phyloP scores from a whole-genome alignment of 1,284 basidiomycete species.

The Malassezia sympodialis region DNA sequence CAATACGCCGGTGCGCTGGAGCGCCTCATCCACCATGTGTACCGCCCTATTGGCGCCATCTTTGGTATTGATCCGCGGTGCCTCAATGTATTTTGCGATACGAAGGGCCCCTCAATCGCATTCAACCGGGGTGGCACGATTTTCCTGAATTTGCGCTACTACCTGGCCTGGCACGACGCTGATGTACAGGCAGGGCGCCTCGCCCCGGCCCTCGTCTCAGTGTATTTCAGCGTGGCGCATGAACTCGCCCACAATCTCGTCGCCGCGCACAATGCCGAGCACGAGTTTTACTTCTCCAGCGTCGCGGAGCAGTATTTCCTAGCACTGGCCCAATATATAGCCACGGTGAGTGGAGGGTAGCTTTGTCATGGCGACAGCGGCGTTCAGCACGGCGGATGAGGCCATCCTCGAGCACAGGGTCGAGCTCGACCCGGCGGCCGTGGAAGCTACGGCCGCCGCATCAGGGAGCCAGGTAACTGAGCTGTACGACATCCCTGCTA shows the following conservation, averaged over 20 bases:
- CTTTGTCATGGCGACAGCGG: conserved; percentile 8
- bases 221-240: conserved; percentile 85
- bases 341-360: neutral
- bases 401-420: conserved; percentile 35
- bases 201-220: conserved; percentile 66
- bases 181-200: conserved; percentile 58
- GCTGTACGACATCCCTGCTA: conserved; percentile 34
- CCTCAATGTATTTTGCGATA: conserved; percentile 78
- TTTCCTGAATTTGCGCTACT: conserved; percentile 76
- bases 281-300: conserved; percentile 86
- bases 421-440: conserved; percentile 27
- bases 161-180: conserved; percentile 72
- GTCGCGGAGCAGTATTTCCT: conserved; percentile 63
- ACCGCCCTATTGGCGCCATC: conserved; percentile 45
- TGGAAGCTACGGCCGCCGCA: conserved; percentile 30
- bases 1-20: conserved; percentile 40
- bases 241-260: conserved; percentile 71
- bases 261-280: conserved; percentile 57
- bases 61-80: conserved; percentile 54
- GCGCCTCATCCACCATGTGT: conserved; percentile 42
- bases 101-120: conserved; percentile 70
- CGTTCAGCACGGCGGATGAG: conserved; percentile 35
- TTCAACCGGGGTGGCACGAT: conserved; percentile 84
- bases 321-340: conserved; percentile 38
- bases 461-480: conserved; percentile 24